phyloP scores from a whole-genome alignment of 2,329 filamentous ascomycete genomes.

The Curvularia lunata region DNA sequence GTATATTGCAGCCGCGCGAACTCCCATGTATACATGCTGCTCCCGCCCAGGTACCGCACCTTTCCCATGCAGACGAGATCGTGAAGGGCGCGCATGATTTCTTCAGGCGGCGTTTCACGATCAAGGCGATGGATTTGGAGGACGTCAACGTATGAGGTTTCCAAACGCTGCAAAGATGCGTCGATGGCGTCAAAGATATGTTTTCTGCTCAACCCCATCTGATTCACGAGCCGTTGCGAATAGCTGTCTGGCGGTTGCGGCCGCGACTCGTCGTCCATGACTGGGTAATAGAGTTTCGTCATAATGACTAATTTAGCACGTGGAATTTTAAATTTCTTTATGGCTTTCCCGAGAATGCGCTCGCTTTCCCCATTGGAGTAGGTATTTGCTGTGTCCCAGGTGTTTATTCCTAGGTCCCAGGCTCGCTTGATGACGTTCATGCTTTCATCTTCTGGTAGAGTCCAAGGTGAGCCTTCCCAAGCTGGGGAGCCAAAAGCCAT shows the following conservation, averaged over 20 bases:
- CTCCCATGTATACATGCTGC: slow-evolving; percentile 12
- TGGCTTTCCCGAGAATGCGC: slow-evolving; percentile 35
- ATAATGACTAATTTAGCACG: slow-evolving; percentile 39
- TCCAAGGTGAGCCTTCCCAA: slow-evolving; percentile 29
- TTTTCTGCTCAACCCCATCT: background rate
- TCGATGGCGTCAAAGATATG: slow-evolving; percentile 49
- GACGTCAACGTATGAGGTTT: slow-evolving; percentile 33
- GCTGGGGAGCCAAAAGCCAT: slow-evolving; percentile 32
- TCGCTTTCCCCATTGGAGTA: slow-evolving; percentile 42
- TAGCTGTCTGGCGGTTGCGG: background rate
- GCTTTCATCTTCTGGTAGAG: slow-evolving; percentile 47
- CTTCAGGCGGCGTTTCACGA: slow-evolving; percentile 18
- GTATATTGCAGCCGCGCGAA: background rate
- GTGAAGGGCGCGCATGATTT: slow-evolving; percentile 34
- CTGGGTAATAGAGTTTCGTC: slow-evolving; percentile 29
- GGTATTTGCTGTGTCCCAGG: slow-evolving; percentile 50
- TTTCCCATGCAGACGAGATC: slow-evolving; percentile 31
- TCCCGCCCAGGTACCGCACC: slow-evolving; percentile 35
- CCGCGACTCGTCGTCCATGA: slow-evolving; percentile 3
- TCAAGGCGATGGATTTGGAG: slow-evolving; percentile 35
- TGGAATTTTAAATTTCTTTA: slow-evolving; percentile 39
- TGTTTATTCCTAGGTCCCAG: slow-evolving; percentile 53
- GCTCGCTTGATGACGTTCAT: slow-evolving; percentile 51
- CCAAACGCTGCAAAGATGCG: slow-evolving; percentile 12
- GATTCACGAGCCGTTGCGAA: slow-evolving; percentile 4